Evolutionary conservation across 2,329 filamentous ascomycete genomes (phyloP).

Genomic region (Scorias spongiosa): DNA sequence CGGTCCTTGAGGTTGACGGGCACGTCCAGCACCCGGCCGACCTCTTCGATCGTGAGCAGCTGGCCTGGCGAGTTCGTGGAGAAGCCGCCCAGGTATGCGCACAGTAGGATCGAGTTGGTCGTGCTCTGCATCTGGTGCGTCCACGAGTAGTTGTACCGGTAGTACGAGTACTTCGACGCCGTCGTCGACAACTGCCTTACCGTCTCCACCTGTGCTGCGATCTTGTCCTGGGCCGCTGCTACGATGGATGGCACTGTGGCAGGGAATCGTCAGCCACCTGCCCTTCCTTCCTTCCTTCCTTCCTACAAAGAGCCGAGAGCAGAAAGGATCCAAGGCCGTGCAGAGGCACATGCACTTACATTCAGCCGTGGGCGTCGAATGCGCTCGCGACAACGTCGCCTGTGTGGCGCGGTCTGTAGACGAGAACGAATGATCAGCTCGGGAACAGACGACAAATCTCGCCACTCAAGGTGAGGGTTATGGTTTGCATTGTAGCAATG

Average conservation of each 20-base stretch:
- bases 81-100: slow-evolving; percentile 69
- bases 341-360: slow-evolving; percentile 29
- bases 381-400: slow-evolving; percentile 72
- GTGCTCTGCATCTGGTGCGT: slow-evolving; percentile 40
- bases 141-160: slow-evolving; percentile 94
- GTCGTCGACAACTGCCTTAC: slow-evolving; percentile 54
- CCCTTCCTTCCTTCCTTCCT: not conserved
- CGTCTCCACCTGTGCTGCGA: slow-evolving; percentile 56
- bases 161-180: slow-evolving; percentile 82
- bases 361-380: slow-evolving; percentile 61
- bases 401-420: slow-evolving; percentile 54
- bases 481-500: not conserved
- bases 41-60: slow-evolving; percentile 75
- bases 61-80: slow-evolving; percentile 33
- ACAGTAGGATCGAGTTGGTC: slow-evolving; percentile 44
- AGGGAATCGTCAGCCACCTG: slow-evolving; percentile 2
- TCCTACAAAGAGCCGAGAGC: too few species aligned
- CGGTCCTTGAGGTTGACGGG: slow-evolving; percentile 80
- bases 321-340: not conserved
- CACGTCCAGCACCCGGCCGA: slow-evolving; percentile 65
- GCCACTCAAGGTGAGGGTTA: not conserved
- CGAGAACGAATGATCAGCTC: not conserved
- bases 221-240: slow-evolving; percentile 50
- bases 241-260: slow-evolving; percentile 51
- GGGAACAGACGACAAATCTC: too few species aligned